phyloP scores from a whole-genome alignment of 495 filamentous ascomycete species.

The Aspergillus nidulans region DNA sequence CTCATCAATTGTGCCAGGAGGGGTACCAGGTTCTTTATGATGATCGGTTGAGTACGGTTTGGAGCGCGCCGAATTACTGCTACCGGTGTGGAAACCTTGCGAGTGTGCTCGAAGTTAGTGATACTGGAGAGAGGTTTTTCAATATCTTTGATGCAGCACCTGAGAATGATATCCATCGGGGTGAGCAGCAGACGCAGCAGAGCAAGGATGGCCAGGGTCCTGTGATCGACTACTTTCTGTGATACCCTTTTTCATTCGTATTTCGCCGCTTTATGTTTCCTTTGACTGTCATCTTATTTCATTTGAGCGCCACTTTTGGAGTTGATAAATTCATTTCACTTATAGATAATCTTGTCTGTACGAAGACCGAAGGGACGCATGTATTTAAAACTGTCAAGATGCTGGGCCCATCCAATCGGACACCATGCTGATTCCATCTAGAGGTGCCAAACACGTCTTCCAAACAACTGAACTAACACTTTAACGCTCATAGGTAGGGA shows the following conservation, averaged over 20 bases:
- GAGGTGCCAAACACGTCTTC: too few relatives aligned
- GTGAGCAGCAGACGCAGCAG: conserved; percentile 60
- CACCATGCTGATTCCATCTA: background rate
- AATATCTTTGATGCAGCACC: conserved; percentile 97
- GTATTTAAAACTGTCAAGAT: conserved; percentile 1
- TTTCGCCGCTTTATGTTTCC: background rate
- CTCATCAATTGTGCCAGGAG: conserved; percentile 96
- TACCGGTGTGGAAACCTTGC: conserved; percentile 96
- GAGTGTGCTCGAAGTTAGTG: conserved; percentile 91
- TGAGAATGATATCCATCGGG: conserved; percentile 86
- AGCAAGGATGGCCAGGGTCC: conserved; percentile 56
- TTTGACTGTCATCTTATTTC: conserved; percentile 3
- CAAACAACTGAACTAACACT: background rate
- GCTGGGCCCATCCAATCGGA: background rate
- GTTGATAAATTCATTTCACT: conserved; percentile 27
- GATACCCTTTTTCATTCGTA: conserved; percentile 39
- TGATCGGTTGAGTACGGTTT: conserved; percentile 89
- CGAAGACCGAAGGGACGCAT: conserved; percentile 10
- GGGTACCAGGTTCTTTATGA: conserved; percentile 95
- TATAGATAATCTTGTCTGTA: conserved; percentile 24
- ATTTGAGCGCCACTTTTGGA: conserved; percentile 22
- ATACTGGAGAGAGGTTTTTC: conserved; percentile 85
- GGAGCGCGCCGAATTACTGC: conserved; percentile 97
- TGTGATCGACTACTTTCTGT: conserved; percentile 72
- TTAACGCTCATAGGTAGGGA: conserved; percentile 17